Conservation (phyloP, 2,329 filamentous ascomycete genomes). For the Beauveria brongniartii region DNA sequence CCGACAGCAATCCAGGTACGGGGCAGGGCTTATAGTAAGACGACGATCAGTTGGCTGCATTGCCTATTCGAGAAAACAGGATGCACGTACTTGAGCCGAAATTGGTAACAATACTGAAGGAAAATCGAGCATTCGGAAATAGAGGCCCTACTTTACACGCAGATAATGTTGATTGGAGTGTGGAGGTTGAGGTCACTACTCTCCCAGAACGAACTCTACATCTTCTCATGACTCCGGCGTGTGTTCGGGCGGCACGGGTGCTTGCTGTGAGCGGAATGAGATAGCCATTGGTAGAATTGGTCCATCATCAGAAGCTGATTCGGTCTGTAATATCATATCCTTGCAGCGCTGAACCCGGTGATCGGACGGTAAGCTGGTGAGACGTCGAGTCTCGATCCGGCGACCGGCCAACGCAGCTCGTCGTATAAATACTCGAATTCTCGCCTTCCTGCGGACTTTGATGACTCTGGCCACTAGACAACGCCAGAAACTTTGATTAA, state of each 20-base stretch:
- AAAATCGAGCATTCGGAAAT: neutral
- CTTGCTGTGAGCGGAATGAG: no score
- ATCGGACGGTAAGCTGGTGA: neutral
- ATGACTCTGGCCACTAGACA: neutral
- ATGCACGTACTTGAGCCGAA: neutral
- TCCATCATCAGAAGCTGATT: no score
- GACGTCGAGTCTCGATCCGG: neutral
- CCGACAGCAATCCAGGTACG: neutral
- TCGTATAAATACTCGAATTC: neutral
- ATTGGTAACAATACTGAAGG: no score
- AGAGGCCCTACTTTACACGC: neutral
- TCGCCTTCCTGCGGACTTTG: neutral
- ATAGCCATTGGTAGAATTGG: no score
- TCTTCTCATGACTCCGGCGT: no score
- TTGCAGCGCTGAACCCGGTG: neutral
- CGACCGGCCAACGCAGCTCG: neutral
- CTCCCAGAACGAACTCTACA: no score
- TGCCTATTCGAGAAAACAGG: slow-evolving; percentile 2
- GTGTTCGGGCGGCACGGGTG: no score
- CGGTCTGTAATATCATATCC: neutral
- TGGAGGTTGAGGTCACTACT: no score
- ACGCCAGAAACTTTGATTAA: neutral
- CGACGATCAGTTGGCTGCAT: slow-evolving; percentile 2
- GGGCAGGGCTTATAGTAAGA: slow-evolving; percentile 5
- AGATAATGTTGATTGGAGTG: no score